A percentile compares a stretch with the other conserved stretches of the same genome.
Evolutionary conservation across 371 early-diverging fungal genomes (phyloP).

Genomic region (Mucor saturninus): DNA sequence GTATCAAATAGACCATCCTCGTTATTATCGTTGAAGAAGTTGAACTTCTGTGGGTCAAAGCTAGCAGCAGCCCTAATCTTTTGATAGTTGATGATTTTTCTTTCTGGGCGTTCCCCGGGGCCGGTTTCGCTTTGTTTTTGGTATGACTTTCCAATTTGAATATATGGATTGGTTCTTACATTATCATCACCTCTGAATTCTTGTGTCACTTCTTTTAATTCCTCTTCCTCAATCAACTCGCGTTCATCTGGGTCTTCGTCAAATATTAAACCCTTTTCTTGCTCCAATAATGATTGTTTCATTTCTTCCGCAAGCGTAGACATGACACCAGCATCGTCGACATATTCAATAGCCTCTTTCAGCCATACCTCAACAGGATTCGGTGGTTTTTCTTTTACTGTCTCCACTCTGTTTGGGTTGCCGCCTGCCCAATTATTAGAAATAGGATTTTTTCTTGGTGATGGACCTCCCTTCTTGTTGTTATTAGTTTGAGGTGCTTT

Average conservation of each 20-base stretch:
- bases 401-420: constrained; percentile 31
- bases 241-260: constrained; percentile 48
- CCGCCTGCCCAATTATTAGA: constrained; percentile 31
- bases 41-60: constrained; percentile 21
- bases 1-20: constrained; percentile 14
- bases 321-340: constrained; percentile 14
- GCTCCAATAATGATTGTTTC: constrained; percentile 38
- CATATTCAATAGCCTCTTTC: constrained; percentile 46
- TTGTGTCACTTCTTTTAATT: constrained; percentile 48
- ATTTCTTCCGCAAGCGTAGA: constrained; percentile 24
- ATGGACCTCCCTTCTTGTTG: neutral
- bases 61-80: constrained; percentile 21
- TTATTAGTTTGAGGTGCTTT: neutral
- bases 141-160: constrained; percentile 46
- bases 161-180: constrained; percentile 21
- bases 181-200: constrained; percentile 53
- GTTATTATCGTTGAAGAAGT: constrained; percentile 35
- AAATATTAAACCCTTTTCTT: constrained; percentile 38
- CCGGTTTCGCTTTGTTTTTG: constrained; percentile 17
- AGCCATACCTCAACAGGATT: constrained; percentile 55
- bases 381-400: constrained; percentile 16
- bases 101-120: constrained; percentile 20
- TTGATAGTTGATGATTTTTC: constrained; percentile 45
- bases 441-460: neutral
- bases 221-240: constrained; percentile 61